Base-by-base conservation (phyloP, 805 yeast genomes). In the Dipodascus albidus region DNA sequence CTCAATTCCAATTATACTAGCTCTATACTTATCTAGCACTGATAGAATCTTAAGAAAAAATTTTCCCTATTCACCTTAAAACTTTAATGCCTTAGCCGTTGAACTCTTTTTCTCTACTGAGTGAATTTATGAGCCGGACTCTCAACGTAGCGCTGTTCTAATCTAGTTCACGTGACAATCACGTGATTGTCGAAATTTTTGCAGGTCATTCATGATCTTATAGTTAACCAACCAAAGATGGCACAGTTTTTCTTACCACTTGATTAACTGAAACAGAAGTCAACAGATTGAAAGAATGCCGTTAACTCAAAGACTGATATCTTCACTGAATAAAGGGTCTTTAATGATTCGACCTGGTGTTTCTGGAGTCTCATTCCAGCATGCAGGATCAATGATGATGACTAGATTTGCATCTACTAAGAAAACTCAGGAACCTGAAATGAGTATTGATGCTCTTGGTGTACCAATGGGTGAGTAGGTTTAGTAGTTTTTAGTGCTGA, bases 21-120 rank as follows among this genome's bases (percentile, higher is more conserved):
- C 6, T 27, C 11, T 27, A 27, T 27, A 27, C 11, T 11, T n/a
- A n/a, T n/a, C n/a, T n/a, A 11, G 9, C 17, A 9, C 11, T 19
- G 9, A 17, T 42, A 42, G 58, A 72, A 70, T 56, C 68, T 68
- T 48, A 62, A 58, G 56, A 62, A 62, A 57, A 63, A 64, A 60
- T 63, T 64, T 3, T 24, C 59, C 14, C 58, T 70, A 42, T 58
- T 57, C 54, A 54, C 63, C 38, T 52, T 70, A 9, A 73, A 70
- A 62, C 50, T 54, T 53, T 68, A 63, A 54, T 57, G 64, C 27
- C 64, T 65, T 54, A 56, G 21, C 59, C 55, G 52, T 47, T 31
- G 38, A 20, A 27, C 17, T 19, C 20, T 42, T 50, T 20, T 23
- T 8, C 48, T 22, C 6, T 24, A n/a, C n/a, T n/a, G n/a, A n/a